These are phyloP conservation scores for Gnomoniopsis smithogilvyi DNA, from an alignment of 2,329 filamentous ascomycete species.

Conservation along the genomic window DNA sequence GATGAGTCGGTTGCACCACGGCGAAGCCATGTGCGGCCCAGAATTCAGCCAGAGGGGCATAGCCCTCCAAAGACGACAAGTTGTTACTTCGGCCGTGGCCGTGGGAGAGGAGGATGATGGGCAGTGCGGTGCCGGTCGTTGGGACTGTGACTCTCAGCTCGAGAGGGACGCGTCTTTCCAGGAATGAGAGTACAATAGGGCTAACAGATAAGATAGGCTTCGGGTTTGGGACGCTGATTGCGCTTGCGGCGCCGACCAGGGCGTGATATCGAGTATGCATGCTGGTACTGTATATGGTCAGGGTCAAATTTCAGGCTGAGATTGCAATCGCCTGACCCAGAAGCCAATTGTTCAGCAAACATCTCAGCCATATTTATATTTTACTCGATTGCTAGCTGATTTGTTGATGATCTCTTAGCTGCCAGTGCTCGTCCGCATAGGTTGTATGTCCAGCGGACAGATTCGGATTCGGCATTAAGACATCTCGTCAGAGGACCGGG, in stretches of 20 bases:
- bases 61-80: constrained; percentile 39
- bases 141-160: constrained; percentile 35
- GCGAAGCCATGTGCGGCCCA: constrained; percentile 39
- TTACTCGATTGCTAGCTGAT: no score
- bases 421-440: no score
- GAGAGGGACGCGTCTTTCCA: constrained; percentile 27
- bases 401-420: no score
- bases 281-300: neutral
- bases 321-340: no score
- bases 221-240: constrained; percentile 30
- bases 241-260: constrained; percentile 24
- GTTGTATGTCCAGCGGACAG: no score
- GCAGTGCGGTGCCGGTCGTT: constrained; percentile 27
- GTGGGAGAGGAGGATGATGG: constrained; percentile 38
- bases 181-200: constrained; percentile 26
- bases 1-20: constrained; percentile 40
- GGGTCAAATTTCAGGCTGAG: neutral
- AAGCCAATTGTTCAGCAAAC: no score
- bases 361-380: no score
- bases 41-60: constrained; percentile 37
- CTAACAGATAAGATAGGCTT: constrained; percentile 30
- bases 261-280: constrained; percentile 7
- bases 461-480: no score
- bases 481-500: no score
- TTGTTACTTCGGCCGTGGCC: constrained; percentile 35